Conservation (phyloP, 2,329 filamentous ascomycete genomes). For the Aspergillus flavus region DNA sequence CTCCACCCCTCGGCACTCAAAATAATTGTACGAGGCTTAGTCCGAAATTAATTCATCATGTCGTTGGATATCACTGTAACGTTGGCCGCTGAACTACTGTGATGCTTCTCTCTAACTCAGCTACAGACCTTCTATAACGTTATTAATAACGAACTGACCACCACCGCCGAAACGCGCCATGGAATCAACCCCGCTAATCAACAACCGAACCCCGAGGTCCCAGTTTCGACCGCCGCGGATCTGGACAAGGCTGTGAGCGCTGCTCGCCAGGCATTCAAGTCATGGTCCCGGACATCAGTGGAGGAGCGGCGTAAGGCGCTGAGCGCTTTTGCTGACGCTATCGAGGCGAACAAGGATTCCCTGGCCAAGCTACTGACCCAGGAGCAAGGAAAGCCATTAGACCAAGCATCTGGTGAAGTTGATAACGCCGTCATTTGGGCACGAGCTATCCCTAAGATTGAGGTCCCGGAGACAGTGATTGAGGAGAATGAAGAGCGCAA, state of each 20-base stretch:
- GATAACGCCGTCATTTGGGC: conserved; percentile 28
- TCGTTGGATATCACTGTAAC: conserved; percentile 15
- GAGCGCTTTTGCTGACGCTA: conserved; percentile 34
- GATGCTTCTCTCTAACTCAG: neutral
- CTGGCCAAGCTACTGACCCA: conserved; percentile 44
- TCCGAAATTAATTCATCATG: conserved; percentile 12
- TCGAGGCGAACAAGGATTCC: conserved; percentile 39
- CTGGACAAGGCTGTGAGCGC: conserved; percentile 54
- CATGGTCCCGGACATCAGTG: conserved; percentile 46
- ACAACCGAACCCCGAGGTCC: conserved; percentile 54
- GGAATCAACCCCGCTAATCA: conserved; percentile 56
- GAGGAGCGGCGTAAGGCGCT: conserved; percentile 38
- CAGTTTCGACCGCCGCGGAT: conserved; percentile 52
- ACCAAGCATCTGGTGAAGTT: conserved; percentile 31
- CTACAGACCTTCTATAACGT: conserved; percentile 52
- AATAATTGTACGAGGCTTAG: neutral
- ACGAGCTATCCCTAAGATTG: conserved; percentile 26
- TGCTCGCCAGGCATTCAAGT: conserved; percentile 51
- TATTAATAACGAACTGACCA: conserved; percentile 52
- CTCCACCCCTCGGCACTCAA: neutral
- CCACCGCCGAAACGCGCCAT: conserved; percentile 49
- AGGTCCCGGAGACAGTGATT: conserved; percentile 51
- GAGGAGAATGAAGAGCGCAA: conserved; percentile 48
- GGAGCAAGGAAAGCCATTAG: conserved; percentile 46
- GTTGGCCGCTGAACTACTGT: no score